Evolutionary conservation across 306 rosid species (phyloP), one percentile per base, ranked within the genome.

Genomic region (Cercis canadensis): DNA sequence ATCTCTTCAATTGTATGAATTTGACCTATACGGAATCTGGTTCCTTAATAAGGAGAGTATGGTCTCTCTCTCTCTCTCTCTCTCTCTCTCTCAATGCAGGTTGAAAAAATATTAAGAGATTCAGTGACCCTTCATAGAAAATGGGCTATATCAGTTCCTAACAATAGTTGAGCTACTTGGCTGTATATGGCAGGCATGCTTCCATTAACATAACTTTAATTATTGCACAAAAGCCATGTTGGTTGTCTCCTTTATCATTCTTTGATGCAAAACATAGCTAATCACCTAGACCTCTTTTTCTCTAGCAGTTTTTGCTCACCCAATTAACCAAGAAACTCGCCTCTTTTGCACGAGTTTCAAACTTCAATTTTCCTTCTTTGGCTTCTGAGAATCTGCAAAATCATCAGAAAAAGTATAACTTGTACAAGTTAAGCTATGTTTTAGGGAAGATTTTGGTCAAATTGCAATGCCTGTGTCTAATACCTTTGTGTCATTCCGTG

Each of bases 11-110:
- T 63, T 37, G 44, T 34, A 53, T 69, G 74, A 70, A 80, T 64
- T 80, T 49, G 80, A 69, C 77, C 69, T 19, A 21, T 19, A 21
- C 40, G 73, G 84, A 75, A 78, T 80, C 66, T 21, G 78, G 69
- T 83, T 72, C 80, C 54, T 24, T 24, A n/a, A 11, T 51, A 12
- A 19, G 11, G 40, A 64, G 31, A 61, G 53, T 31, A 15, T 74
- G 72, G 56, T 37, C 41, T 52, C 21, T 8, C 39, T 18, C 51
- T 21, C 57, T 70, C 69, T 4, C n/a, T n/a, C n/a, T n/a, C n/a
- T n/a, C n/a, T n/a, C n/a, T n/a, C n/a, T n/a, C n/a, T n/a, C n/a
- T n/a, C n/a, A n/a, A n/a, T n/a, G n/a, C n/a, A n/a, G n/a, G n/a
- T n/a, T n/a, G n/a, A n/a, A n/a, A n/a, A n/a, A n/a, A n/a, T n/a